Percentiles rank a stretch among this genome's conserved stretches.
Evolutionary conservation across 176 grass and related monocot species (phyloP).

Genomic region (Stipa capillata): DNA sequence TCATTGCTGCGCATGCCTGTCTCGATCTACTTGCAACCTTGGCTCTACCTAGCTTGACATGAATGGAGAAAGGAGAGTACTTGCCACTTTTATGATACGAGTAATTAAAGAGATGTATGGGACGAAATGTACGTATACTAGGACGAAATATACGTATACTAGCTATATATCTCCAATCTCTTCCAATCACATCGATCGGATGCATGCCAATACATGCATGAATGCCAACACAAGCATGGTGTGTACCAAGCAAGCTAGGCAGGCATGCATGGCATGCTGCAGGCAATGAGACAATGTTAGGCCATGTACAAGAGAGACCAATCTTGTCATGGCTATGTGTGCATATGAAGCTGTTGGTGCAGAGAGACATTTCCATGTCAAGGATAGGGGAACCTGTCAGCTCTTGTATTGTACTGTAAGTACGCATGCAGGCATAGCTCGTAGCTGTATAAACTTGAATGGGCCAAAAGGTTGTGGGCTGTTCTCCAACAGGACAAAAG

Average conservation of each 20-base stretch:
- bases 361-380: slow-evolving; percentile 24
- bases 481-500: neutral
- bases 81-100: slow-evolving; percentile 27
- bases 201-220: slow-evolving; percentile 15
- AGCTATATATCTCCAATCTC: neutral
- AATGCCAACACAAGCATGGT: slow-evolving; percentile 9
- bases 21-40: slow-evolving; percentile 23
- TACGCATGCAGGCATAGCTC: neutral
- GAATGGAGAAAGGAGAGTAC: slow-evolving; percentile 12
- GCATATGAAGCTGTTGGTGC: neutral
- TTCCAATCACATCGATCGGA: slow-evolving; percentile 9
- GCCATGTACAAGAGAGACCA: slow-evolving; percentile 28
- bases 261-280: neutral
- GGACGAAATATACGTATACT: too few species aligned
- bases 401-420: too few species aligned
- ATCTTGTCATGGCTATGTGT: slow-evolving; percentile 38
- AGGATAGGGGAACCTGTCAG: slow-evolving; percentile 13
- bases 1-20: neutral
- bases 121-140: too few species aligned
- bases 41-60: slow-evolving; percentile 31
- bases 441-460: neutral
- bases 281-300: slow-evolving; percentile 48
- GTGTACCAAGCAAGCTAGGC: neutral
- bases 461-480: slow-evolving; percentile 29
- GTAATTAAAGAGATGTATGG: too few species aligned